Conservation (phyloP, 805 yeast genomes). For the Yarrowia bubula region DNA sequence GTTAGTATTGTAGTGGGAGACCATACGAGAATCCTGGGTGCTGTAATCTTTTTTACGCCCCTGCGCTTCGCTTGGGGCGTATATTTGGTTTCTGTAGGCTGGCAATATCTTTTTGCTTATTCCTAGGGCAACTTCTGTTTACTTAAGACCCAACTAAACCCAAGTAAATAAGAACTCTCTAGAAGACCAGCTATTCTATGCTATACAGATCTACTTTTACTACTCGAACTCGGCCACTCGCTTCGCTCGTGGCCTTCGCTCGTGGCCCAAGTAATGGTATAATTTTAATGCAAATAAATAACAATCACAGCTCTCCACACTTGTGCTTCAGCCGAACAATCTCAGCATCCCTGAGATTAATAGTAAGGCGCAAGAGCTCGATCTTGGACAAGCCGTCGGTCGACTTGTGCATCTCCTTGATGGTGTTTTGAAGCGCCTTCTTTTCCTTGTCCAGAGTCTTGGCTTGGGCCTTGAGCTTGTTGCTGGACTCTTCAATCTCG, state of each 20-base stretch:
- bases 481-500: not conserved
- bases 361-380: slow-evolving; percentile 19
- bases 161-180: too few relatives aligned
- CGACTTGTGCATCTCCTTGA: slow-evolving; percentile 21
- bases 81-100: too few relatives aligned
- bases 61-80: too few relatives aligned
- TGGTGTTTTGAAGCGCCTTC: slow-evolving; percentile 20
- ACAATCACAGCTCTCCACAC: slow-evolving; percentile 25
- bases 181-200: too few relatives aligned
- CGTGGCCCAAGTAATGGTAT: not conserved
- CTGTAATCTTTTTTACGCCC: slow-evolving; percentile 6
- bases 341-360: slow-evolving; percentile 21
- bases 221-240: too few relatives aligned
- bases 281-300: slow-evolving; percentile 19
- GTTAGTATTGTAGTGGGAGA: slow-evolving; percentile 27
- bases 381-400: slow-evolving; percentile 25
- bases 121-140: too few relatives aligned
- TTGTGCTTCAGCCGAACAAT: slow-evolving; percentile 21
- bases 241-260: too few relatives aligned
- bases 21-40: slow-evolving; percentile 27
- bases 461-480: not conserved
- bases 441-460: slow-evolving; percentile 19
- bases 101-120: not conserved
- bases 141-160: too few relatives aligned
- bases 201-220: too few relatives aligned